These are phyloP conservation scores for Aurinia saxatilis DNA, from an alignment of 345 rosid genomes.

Conservation along the genomic window DNA sequence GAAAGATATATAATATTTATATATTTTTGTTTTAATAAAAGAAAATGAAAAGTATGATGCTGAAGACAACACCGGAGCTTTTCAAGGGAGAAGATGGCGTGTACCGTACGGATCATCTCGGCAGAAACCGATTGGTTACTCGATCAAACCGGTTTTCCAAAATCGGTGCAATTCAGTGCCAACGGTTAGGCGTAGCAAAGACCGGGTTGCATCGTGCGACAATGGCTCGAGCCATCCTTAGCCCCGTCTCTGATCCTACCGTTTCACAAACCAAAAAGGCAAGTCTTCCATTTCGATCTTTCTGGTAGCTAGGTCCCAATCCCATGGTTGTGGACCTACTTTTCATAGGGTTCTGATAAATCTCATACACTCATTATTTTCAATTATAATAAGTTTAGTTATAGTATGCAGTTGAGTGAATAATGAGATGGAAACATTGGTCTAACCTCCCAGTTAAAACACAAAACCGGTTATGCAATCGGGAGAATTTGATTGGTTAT, in stretches of 20 bases:
- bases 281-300: background rate
- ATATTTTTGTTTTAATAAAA: constrained; percentile 5
- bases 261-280: constrained; percentile 17
- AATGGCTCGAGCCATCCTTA: constrained; percentile 25
- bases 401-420: background rate
- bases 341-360: background rate
- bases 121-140: constrained; percentile 6
- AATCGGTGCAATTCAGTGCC: constrained; percentile 6
- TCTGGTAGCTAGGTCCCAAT: background rate
- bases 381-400: background rate
- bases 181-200: constrained; percentile 12
- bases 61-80: constrained; percentile 25
- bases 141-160: constrained; percentile 13
- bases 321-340: background rate
- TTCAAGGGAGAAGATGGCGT: constrained; percentile 26
- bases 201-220: constrained; percentile 13
- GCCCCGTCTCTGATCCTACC: constrained; percentile 26
- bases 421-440: constrained; percentile 6
- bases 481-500: constrained; percentile 2
- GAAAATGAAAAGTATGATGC: constrained; percentile 30
- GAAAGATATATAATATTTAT: background rate
- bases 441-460: background rate
- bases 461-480: too few species aligned
- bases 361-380: background rate
- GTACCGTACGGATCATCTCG: constrained; percentile 17